Evolutionary conservation across 106 monocot species (phyloP).

Genomic region (Xerophyta viscosa): DNA sequence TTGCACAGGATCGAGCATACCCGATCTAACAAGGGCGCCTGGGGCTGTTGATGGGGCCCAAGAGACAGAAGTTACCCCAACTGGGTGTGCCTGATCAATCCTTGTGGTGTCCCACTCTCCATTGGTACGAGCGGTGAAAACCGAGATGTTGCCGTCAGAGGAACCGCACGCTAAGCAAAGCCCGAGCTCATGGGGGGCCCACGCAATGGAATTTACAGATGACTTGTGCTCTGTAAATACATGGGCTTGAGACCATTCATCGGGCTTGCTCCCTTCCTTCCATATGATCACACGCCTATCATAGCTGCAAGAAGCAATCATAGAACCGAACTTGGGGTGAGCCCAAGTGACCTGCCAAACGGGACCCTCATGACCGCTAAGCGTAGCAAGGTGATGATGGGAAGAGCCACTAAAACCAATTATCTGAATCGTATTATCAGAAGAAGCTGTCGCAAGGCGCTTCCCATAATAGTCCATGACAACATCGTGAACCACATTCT

Average conservation of each 20-base stretch:
- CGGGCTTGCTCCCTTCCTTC: constrained; percentile 26
- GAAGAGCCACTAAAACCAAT: constrained; percentile 23
- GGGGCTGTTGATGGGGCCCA: constrained; percentile 11
- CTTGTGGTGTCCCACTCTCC: constrained; percentile 13
- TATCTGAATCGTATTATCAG: constrained; percentile 15
- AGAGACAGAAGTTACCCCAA: constrained; percentile 14
- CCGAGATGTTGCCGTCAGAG: constrained; percentile 9
- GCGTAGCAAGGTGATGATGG: constrained; percentile 18
- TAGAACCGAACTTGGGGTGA: constrained; percentile 25
- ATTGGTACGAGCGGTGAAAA: constrained; percentile 9
- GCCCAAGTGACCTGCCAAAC: constrained; percentile 31
- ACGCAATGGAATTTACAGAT: constrained; percentile 9
- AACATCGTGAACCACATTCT: constrained; percentile 10
- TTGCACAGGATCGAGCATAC: constrained; percentile 6
- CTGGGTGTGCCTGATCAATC: constrained; percentile 17
- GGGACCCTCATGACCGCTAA: constrained; percentile 22
- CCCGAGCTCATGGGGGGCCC: constrained; percentile 8
- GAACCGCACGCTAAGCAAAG: constrained; percentile 9
- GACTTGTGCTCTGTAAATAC: constrained; percentile 11
- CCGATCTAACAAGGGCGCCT: constrained; percentile 10
- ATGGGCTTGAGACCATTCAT: constrained; percentile 20
- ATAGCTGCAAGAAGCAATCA: constrained; percentile 21
- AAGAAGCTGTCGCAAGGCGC: constrained; percentile 17
- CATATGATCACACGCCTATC: constrained; percentile 20
- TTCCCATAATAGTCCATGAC: constrained; percentile 11